Base-by-base conservation (phyloP, 2,329 filamentous ascomycete species). In the Arthrobotrys megalospora region DNA sequence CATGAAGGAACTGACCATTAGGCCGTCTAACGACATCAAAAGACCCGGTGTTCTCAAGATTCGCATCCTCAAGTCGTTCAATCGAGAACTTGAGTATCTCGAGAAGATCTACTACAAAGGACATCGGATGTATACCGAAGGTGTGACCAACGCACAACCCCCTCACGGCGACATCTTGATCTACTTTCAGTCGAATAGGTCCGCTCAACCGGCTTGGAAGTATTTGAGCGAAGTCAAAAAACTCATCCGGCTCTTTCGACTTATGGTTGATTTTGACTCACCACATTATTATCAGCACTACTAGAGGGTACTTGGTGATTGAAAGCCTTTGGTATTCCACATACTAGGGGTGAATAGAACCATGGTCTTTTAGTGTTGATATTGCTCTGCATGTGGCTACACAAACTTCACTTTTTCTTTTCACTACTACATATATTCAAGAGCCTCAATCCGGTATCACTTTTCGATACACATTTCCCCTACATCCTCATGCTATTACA, bases 141-240 rank as follows among this genome's bases (percentile, higher is more conserved):
- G 47, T 14, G 73, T 77, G 1, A 24, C 34, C 11, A 36, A 60
- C 7, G 58, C 19, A 2, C 41, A 14, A 2, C 28, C n/a, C 10
- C 73, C 73, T 1, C 73, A 67, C 53, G 66, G 73, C 0, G 73
- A 77, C 34, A 28, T 77, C 3, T 43, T 77, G 1, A 58, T 77
- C 6, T 77, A 77, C 52, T 77, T 62, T 16, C 73, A 77, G 41
- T 43, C 48, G 1, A 62, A 41, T 0, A 77, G 53, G 52, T 16
- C 19, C 5, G 48, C 58, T 24, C 14, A 60, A 11, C 34, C 58
- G 4, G 73, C 48, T 58, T 66, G 65, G 73, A 65, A 53, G 43
- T 77, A 66, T 41, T 52, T 77, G 58, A 48, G 41, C 14, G 65
- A 77, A 7, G 45, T 71, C 6, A 16, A 60, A 6, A 65, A 66